Base-by-base conservation (phyloP, 176 grass and related monocot genomes). In the Themeda triandra region DNA sequence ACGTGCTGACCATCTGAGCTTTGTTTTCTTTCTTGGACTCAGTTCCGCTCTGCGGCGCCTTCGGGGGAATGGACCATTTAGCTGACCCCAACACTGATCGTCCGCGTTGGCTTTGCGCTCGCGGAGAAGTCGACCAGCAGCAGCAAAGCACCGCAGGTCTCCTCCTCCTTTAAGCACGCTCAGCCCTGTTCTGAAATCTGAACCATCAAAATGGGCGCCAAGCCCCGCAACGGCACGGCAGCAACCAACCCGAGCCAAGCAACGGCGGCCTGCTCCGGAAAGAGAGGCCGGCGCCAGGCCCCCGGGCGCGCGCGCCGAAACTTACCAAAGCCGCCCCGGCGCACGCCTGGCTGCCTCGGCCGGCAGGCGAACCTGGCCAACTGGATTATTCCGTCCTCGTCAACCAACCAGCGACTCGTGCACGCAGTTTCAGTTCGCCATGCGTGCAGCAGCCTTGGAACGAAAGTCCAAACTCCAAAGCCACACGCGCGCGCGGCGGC, bases 241-340 rank as follows among this genome's bases (percentile, higher is more conserved):
- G 58, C 8, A 60, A 24, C 53, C 44, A 46, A 49, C 21, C 48
- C 54, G 66, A 11, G 46, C 12, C 31, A 28, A 6, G 2, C 68
- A 6, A 1, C 68, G 14, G 42, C 73, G 15, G 30, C 3, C 17
- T 8, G 17, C 17, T 73, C 33, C 33, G 33, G 28, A 84, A 53
- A n/a, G 58, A 23, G n/a, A 8, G 28, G 19, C 32, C 35, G 33
- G 31, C 17, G 17, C 6, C 48, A 49, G 45, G 14, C 45, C 45
- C 45, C 45, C 51, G 19, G 66, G 10, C 35, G n/a, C 39, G 18
- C 29, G 46, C 39, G 65, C 2, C 78, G 83, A 89, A 89, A 89
- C 83, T 82, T 86, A 86, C 78, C 65, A 86, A 89, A 88, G 86
- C 14, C 78, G 86, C 14, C 78, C 30, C 53, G 17, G 48, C 49